Evolutionary conservation across 2,329 filamentous ascomycete genomes (phyloP).

Genomic region (Aspergillus ibericus): DNA sequence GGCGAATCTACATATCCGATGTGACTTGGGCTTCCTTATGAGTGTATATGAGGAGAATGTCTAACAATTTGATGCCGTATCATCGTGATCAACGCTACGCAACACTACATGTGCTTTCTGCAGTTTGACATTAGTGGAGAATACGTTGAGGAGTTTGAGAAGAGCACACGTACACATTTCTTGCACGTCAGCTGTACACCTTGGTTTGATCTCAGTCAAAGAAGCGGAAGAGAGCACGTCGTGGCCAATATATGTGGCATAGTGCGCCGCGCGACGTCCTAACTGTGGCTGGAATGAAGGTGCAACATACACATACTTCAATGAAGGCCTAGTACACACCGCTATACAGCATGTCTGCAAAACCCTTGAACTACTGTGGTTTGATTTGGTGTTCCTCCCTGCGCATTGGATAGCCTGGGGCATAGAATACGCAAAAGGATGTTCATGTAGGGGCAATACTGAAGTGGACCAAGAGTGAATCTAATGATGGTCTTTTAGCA

Average conservation of each 20-base stretch:
- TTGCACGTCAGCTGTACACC: neutral
- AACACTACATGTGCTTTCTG: constrained; percentile 21
- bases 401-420: too few relatives aligned
- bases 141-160: constrained; percentile 14
- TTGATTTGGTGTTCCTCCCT: too few relatives aligned
- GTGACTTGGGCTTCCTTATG: neutral
- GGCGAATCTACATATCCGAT: too few relatives aligned
- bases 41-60: neutral
- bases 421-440: too few relatives aligned
- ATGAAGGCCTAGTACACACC: too few relatives aligned
- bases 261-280: neutral
- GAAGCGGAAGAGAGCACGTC: constrained; percentile 10
- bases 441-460: too few relatives aligned
- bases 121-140: constrained; percentile 14
- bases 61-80: neutral
- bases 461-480: too few relatives aligned
- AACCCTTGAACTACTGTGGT: too few relatives aligned
- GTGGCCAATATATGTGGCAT: constrained; percentile 9
- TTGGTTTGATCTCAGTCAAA: neutral
- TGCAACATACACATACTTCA: too few relatives aligned
- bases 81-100: constrained; percentile 17
- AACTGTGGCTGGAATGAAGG: too few relatives aligned
- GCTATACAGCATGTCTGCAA: too few relatives aligned
- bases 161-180: neutral
- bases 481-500: too few relatives aligned